These are phyloP conservation scores for Amanita fuliginea DNA, from an alignment of 768 basidiomycete genomes.

Conservation along the genomic window DNA sequence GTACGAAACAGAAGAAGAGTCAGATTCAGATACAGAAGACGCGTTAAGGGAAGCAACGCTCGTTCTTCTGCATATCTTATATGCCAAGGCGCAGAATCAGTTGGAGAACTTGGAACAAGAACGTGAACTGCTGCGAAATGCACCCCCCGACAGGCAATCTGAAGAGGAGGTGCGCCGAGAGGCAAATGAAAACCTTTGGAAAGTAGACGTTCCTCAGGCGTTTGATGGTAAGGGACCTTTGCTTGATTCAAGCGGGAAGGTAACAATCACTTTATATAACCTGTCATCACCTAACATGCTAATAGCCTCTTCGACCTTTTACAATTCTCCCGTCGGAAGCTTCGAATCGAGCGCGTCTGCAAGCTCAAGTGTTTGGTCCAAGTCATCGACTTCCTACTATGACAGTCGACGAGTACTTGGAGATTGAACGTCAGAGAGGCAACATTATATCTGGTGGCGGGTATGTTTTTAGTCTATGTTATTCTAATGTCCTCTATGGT, in stretches of 20 bases:
- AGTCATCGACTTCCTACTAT: constrained; percentile 85
- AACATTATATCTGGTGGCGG: constrained; percentile 85
- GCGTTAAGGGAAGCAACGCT: constrained; percentile 55
- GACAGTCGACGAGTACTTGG: constrained; percentile 91
- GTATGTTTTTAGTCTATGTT: constrained; percentile 31
- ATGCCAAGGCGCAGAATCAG: constrained; percentile 57
- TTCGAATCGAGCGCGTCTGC: constrained; percentile 59
- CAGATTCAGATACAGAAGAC: constrained; percentile 53
- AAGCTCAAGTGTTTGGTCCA: constrained; percentile 75
- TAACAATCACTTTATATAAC: constrained; percentile 18
- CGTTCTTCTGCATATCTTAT: constrained; percentile 62
- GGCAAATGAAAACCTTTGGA: constrained; percentile 54
- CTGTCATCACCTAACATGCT: background rate
- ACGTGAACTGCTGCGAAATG: constrained; percentile 49
- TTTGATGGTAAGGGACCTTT: constrained; percentile 47
- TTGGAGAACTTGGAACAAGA: constrained; percentile 65
- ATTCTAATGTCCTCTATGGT: constrained; percentile 5
- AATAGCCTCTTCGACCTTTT: constrained; percentile 81
- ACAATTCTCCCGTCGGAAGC: constrained; percentile 75
- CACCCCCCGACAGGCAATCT: constrained; percentile 21
- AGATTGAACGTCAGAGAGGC: constrained; percentile 73
- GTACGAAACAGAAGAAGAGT: constrained; percentile 29
- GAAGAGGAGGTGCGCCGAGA: constrained; percentile 25
- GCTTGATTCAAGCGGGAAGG: constrained; percentile 69
- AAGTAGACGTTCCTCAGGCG: constrained; percentile 45